Base-by-base conservation (phyloP, 2,329 filamentous ascomycete genomes). In the Elsinoe perseae region DNA sequence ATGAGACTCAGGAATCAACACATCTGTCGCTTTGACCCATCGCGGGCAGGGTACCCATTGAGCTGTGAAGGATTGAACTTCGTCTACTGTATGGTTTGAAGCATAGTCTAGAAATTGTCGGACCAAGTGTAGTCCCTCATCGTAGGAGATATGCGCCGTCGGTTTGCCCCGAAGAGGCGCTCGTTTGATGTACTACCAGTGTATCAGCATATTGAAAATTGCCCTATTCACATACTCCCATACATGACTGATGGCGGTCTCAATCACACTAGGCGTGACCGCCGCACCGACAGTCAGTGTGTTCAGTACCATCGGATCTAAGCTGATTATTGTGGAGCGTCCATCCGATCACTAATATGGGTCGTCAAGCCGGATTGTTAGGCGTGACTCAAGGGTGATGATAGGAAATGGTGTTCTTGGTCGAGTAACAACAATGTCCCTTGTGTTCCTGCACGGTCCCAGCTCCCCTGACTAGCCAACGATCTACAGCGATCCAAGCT, bases 1-100 rank as follows among this genome's bases (percentile, higher is more conserved):
- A 58, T 83, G 78, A n/a, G 81, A 74, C 0, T 81, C 73, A 0
- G 85, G 74, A 50, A 97, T 84, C 46, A 74, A 69, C 34, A 86
- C 77, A 52, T 84, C 79, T 54, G 95, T 84, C 3, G 86, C 83
- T 64, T 86, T 87, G 57, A 96, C 84, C 91, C 91, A 97, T 63
- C 83, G 81, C 1, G 93, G 91, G 57, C 86, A 83, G 0, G 92
- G 93, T 2, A 97, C 91, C 84, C 88, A 90, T 76, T 96, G 92
- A 12, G 82, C 77, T 0, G 92, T 96, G 69, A 97, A 97, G 2
- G 84, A 83, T 67, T 98, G 93, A 27, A 97, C 73, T 61, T 97
- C 90, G 71, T 98, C 93, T 64, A 98, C 86, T 0, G 89, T 90
- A 69, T 96, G 89, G 60, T 89, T 85, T 1, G 92, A 90, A 2